A percentile compares a stretch with the other conserved stretches of the same genome.
These are phyloP conservation scores for Pseudisothecium myosuroides DNA, from an alignment of 225 moss, liverwort and hornwort species.

Conservation along the genomic window DNA sequence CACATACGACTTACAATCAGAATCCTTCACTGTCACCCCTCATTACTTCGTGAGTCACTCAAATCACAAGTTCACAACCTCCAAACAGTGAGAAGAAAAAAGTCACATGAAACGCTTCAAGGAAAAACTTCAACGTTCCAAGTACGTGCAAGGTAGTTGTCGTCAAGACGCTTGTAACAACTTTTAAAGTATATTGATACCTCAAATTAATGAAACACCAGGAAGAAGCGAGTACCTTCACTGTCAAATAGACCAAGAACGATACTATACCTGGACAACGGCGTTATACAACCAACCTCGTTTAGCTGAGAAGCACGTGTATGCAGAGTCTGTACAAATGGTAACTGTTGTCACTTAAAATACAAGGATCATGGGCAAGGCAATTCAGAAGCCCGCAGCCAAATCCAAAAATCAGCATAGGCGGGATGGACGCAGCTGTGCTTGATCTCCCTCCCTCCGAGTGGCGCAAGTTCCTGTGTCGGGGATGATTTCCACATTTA, in stretches of 20 bases:
- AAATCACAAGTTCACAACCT: neutral
- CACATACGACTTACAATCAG: neutral
- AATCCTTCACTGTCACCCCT: neutral
- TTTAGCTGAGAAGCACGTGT: neutral
- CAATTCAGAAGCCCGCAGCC: neutral
- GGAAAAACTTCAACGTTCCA: neutral
- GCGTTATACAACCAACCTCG: neutral
- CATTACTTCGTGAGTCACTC: too few relatives aligned
- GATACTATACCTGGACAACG: neutral
- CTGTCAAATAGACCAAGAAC: neutral
- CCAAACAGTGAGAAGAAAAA: neutral
- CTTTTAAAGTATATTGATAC: neutral
- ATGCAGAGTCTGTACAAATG: neutral
- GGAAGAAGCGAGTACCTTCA: neutral
- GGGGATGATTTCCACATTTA: neutral
- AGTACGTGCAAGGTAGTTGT: neutral
- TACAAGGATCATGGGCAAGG: neutral
- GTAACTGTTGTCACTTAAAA: neutral
- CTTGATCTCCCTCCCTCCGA: neutral
- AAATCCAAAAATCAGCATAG: neutral
- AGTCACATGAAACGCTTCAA: neutral
- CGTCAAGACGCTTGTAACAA: neutral
- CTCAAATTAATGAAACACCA: neutral
- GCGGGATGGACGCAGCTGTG: conserved; percentile 16
- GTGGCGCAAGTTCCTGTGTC: neutral